Base-by-base conservation (phyloP, 495 filamentous ascomycete genomes). In the Entonaema liquescens region DNA sequence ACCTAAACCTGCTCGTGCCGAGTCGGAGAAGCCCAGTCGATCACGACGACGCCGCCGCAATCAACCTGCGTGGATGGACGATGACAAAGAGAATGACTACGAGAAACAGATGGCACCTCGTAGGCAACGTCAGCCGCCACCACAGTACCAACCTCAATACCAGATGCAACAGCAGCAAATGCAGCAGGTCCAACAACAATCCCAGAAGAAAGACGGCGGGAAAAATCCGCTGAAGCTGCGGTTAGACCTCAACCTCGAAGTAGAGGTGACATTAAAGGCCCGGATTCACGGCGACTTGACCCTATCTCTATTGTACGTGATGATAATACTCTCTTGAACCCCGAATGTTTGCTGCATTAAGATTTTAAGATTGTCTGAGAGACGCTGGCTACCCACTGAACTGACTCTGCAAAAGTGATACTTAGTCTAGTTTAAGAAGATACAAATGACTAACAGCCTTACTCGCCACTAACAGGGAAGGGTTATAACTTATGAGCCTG, bases 201-300 rank as follows among this genome's bases (percentile, higher is more conserved):
- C 80, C 33, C 79, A 85, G 52, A n/a, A 71, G 50, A 17, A 61
- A 0, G 54, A 65, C 9, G 78, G 79, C 4, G 86, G 84, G 25
- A 86, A 84, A 53, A 89, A 95, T 78, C 90, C 94, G 78, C 79
- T 97, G 66, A 84, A 88, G 71, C 72, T 97, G 81, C 79, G 94
- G 58, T 78, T 97, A 60, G 93, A 97, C 77, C 76, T 97, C 56
- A 96, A 97, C 80, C 80, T 97, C 53, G 94, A 97, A 77, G 88
- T 97, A 70, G 91, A 96, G 83, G 89, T 97, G 33, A 89, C 93
- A 77, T 82, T 97, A 1, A 96, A 96, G 87, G 94, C 94, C 19
- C 92, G 92, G 82, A 95, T 97, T 77, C 91, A 95, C 74, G 93
- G 94, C 79, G 94, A 97, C 83, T 82, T 97, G 74, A 95, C 92